Percentiles rank a stretch among this genome's conserved stretches.
These are phyloP conservation scores for Stemphylium vesicarium DNA, from an alignment of 2,329 filamentous ascomycete species.

Conservation along the genomic window DNA sequence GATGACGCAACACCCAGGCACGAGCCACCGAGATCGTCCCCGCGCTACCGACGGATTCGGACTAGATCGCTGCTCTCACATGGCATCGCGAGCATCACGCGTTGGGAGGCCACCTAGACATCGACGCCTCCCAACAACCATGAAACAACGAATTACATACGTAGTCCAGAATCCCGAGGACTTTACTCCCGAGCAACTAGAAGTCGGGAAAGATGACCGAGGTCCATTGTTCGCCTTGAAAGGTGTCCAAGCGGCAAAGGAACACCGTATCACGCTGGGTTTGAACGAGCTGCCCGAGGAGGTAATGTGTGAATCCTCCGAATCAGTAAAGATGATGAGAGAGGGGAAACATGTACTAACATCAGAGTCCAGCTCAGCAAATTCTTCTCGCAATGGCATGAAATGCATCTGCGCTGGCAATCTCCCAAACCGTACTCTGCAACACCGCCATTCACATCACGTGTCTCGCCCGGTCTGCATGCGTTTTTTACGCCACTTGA, in stretches of 20 bases:
- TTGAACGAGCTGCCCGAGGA: conserved; percentile 76
- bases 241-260: conserved; percentile 70
- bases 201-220: conserved; percentile 54
- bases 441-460: conserved; percentile 74
- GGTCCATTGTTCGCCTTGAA: conserved; percentile 59
- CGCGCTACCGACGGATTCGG: not conserved
- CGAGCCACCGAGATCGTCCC: not conserved
- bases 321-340: too few species aligned
- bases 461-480: conserved; percentile 81
- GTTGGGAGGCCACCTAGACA: not conserved
- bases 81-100: conserved; percentile 9
- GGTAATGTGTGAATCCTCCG: too few species aligned
- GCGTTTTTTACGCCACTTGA: conserved; percentile 72
- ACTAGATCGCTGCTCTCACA: conserved; percentile 1
- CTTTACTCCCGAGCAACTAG: conserved; percentile 69
- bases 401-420: conserved; percentile 83
- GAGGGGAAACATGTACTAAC: too few species aligned
- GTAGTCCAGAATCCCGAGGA: conserved; percentile 70
- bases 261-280: conserved; percentile 78
- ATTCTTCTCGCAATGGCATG: conserved; percentile 68
- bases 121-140: conserved; percentile 20
- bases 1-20: conserved; percentile 11
- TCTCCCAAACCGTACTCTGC: conserved; percentile 63
- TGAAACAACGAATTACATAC: conserved; percentile 81
- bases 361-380: too few species aligned